These are phyloP conservation scores for Dothistroma septosporum DNA, from an alignment of 2,329 filamentous ascomycete genomes.

Conservation along the genomic window DNA sequence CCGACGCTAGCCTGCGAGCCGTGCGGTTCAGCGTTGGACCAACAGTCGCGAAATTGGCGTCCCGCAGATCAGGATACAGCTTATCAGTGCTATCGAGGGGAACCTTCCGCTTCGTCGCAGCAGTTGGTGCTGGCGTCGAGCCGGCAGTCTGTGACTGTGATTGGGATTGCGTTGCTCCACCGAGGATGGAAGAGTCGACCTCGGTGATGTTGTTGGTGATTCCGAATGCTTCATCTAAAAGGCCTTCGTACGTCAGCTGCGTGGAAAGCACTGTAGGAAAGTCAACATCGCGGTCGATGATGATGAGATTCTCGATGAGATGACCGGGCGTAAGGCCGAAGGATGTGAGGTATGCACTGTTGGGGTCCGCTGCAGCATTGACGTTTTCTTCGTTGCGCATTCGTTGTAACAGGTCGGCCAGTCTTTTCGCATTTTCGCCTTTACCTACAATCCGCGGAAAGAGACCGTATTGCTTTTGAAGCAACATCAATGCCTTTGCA, in stretches of 20 bases:
- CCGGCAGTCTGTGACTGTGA: conserved; percentile 36
- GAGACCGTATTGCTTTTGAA: conserved; percentile 86
- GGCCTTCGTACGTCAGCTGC: conserved; percentile 91
- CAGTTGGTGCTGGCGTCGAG: conserved; percentile 44
- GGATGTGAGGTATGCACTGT: conserved; percentile 46
- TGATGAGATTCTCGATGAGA: conserved; percentile 82
- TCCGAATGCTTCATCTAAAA: conserved; percentile 89
- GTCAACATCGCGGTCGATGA: conserved; percentile 93
- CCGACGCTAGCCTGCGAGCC: conserved; percentile 75
- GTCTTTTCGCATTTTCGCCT: conserved; percentile 84
- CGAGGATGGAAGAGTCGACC: conserved; percentile 84
- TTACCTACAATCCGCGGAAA: conserved; percentile 95
- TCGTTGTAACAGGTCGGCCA: conserved; percentile 79
- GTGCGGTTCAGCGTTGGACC: conserved; percentile 85
- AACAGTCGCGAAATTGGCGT: conserved; percentile 93
- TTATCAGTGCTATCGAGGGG: conserved; percentile 84
- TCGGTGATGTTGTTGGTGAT: conserved; percentile 92
- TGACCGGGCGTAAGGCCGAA: conserved; percentile 78
- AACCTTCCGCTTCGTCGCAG: conserved; percentile 75
- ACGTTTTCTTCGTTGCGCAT: conserved; percentile 89
- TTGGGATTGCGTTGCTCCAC: conserved; percentile 59
- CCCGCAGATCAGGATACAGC: conserved; percentile 79
- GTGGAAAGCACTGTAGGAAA: conserved; percentile 88
- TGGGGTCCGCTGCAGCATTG: conserved; percentile 37
- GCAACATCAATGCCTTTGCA: conserved; percentile 86